phyloP scores from a whole-genome alignment of 2,329 filamentous ascomycete species.

The Fusarium marasasianum region DNA sequence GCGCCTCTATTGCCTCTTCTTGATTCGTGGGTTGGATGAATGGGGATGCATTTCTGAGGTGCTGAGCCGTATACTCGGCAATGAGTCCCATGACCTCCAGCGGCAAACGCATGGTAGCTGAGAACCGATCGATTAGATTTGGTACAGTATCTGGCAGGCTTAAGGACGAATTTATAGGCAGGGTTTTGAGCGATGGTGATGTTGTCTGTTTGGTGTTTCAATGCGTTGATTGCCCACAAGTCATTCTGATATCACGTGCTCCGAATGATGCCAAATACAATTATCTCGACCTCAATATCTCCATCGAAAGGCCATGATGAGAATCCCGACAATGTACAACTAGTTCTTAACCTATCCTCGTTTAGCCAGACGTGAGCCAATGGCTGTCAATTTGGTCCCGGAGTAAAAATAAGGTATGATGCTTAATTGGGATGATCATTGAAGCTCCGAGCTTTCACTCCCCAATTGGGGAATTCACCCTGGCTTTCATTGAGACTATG shows the following conservation, averaged over 20 bases:
- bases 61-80: background rate
- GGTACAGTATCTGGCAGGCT: background rate
- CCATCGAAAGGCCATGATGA: background rate
- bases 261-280: background rate
- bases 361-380: background rate
- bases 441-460: constrained; percentile 20
- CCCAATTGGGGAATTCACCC: constrained; percentile 2
- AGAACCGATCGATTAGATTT: background rate
- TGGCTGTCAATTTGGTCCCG: background rate
- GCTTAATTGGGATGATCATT: constrained; percentile 19
- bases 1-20: background rate
- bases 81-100: constrained; percentile 12
- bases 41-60: background rate
- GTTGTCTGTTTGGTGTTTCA: background rate
- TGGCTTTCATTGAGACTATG: constrained; percentile 11
- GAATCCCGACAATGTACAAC: background rate
- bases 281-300: background rate
- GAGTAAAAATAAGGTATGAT: background rate
- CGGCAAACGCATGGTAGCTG: background rate
- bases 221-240: background rate
- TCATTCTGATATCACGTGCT: background rate
- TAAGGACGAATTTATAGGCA: background rate
- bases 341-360: background rate
- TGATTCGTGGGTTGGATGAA: constrained; percentile 6
- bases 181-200: background rate